Base-by-base conservation (phyloP, 2,329 filamentous ascomycete species). In the Xylaria multiplex region DNA sequence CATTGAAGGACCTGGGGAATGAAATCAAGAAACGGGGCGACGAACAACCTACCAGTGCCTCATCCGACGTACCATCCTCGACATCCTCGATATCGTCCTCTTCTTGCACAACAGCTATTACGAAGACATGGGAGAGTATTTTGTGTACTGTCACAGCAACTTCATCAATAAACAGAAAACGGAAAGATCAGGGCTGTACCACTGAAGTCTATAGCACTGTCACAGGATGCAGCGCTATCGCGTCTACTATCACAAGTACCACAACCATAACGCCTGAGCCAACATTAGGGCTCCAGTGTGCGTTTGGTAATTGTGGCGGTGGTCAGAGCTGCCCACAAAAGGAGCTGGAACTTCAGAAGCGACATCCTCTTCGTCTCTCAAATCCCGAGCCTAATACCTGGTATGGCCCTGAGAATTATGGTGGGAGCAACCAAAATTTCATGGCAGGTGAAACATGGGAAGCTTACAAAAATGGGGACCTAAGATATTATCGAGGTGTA, bases 1-100 rank as follows among this genome's bases (percentile, higher is more conserved):
- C 60, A 2, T 56, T 63, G 24, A 56, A 58, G 22, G 60, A 63
- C 46, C 46, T 63, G 6, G 53, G 53, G 11, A 40, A 58, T 22
- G 45, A 48, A 22, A 32, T 63, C 24, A 42, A 63, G 3, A 63
- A 37, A 42, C n/a, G 35, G 11, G 13, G 40, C 11, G 40, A 57
- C 8, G 60, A 63, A 3, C 32, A 35, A 4, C 45, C 60, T 13
- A 56, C 59, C 13, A 45, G 22, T 24, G n/a, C 24, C 6, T 27
- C 24, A 22, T 57, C 45, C 0, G 24, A 46, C 3, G 14, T 6
- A 11, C n/a, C 54, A 7, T 57, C 54, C 6, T 45, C 54, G 22
- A 16, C 52, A 32, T 19, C n/a, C 1, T 35, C 54, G 2, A 19
- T 24, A 7, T 53, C 50, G 2, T 57, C 54, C 7, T 55, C 52